phyloP scores from a whole-genome alignment of 2,329 filamentous ascomycete species.

The Trichoderma breve region DNA sequence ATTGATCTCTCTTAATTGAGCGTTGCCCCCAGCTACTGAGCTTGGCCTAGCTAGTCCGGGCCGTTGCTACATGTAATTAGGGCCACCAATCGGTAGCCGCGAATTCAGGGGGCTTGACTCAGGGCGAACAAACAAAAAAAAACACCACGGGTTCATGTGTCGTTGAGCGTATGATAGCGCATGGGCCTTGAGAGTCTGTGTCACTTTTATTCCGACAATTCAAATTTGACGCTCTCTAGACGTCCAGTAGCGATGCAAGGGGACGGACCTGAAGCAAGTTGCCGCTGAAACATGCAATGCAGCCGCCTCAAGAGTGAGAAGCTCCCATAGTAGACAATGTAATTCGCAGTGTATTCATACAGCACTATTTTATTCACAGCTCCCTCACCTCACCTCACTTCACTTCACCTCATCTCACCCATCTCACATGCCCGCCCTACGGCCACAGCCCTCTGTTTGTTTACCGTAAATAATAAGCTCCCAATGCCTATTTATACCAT shows the following conservation, averaged over 20 bases:
- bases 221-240: background rate
- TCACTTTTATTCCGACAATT: background rate
- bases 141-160: background rate
- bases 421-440: background rate
- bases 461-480: background rate
- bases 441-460: background rate
- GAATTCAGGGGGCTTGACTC: background rate
- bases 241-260: background rate
- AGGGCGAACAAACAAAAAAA: background rate
- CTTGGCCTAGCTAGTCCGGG: background rate
- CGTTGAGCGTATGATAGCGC: background rate
- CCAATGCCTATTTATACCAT: constrained; percentile 10
- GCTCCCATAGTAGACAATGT: background rate
- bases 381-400: background rate
- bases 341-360: background rate
- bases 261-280: background rate
- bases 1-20: background rate
- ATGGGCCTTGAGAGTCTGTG: background rate
- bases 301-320: background rate
- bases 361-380: background rate
- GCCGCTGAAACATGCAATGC: background rate
- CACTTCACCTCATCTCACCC: background rate
- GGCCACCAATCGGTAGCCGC: constrained; percentile 12
- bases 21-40: constrained; percentile 8
- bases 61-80: background rate